phyloP scores from a whole-genome alignment of 2,329 filamentous ascomycete genomes.

The Aspergillus proliferans region DNA sequence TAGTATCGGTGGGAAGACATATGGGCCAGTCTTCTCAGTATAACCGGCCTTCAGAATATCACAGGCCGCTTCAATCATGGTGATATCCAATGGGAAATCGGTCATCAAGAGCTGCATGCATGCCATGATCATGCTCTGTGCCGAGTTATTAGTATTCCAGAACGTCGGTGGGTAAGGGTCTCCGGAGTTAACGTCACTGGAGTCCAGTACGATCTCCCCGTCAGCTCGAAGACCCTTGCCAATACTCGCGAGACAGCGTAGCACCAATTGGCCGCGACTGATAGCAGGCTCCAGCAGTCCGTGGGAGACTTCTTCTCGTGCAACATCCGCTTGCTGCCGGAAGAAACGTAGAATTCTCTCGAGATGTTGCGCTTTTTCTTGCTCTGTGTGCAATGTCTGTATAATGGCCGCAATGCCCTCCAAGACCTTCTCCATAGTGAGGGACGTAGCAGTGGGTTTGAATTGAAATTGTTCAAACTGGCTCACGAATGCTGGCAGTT shows the following conservation, averaged over 20 bases:
- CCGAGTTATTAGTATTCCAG: conserved; percentile 31
- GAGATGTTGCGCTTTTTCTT: conserved; percentile 34
- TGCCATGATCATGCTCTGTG: conserved; percentile 34
- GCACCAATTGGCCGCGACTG: conserved; percentile 27
- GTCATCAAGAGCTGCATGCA: conserved; percentile 36
- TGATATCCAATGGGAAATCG: conserved; percentile 34
- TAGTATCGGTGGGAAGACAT: conserved; percentile 37
- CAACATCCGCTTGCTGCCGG: conserved; percentile 27
- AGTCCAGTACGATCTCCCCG: conserved; percentile 29
- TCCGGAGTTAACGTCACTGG: conserved; percentile 19
- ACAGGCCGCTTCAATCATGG: conserved; percentile 41
- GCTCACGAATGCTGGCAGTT: conserved; percentile 38
- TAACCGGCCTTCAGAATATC: conserved; percentile 43
- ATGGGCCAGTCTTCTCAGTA: conserved; percentile 39
- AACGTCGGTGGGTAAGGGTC: conserved; percentile 29
- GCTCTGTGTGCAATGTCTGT: conserved; percentile 34
- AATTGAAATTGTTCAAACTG: conserved; percentile 35
- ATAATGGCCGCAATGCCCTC: conserved; percentile 42
- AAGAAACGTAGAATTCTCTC: conserved; percentile 34
- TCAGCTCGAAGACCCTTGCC: conserved; percentile 36
- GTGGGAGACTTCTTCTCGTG: conserved; percentile 24
- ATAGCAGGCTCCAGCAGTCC: conserved; percentile 30
- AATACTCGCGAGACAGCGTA: conserved; percentile 37
- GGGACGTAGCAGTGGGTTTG: conserved; percentile 30
- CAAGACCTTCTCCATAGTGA: conserved; percentile 37